phyloP scores from a whole-genome alignment of 495 filamentous ascomycete species.

The Xylaria bambusicola region DNA sequence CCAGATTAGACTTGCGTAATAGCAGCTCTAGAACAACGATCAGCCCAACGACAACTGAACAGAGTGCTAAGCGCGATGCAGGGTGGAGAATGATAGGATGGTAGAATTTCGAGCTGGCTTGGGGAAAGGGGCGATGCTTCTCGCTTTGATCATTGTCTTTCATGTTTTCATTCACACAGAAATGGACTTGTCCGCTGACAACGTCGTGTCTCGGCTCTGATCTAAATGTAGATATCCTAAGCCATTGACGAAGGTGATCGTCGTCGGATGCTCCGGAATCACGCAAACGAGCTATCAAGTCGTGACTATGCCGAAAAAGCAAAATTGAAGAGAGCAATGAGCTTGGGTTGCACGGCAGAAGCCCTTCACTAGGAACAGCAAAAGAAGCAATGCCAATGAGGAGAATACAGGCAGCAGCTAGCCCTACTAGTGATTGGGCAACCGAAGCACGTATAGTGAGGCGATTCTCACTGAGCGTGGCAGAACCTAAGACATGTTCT shows the following conservation, averaged over 20 bases:
- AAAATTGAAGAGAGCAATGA: background rate
- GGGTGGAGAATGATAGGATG: constrained; percentile 3
- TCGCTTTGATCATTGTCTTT: background rate
- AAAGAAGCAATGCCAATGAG: background rate
- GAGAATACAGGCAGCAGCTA: background rate
- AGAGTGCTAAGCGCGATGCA: background rate
- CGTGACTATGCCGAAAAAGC: background rate
- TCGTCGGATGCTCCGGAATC: background rate
- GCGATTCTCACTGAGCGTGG: background rate
- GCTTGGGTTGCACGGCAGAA: background rate
- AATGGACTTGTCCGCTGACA: too few species aligned
- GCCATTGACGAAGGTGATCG: too few species aligned
- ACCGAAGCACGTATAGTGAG: background rate
- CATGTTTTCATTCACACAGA: too few species aligned
- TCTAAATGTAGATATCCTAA: too few species aligned
- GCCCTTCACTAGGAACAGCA: background rate
- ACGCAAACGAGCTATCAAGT: background rate
- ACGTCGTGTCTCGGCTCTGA: too few species aligned
- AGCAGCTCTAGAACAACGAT: background rate
- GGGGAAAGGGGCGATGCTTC: constrained; percentile 12
- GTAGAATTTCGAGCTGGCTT: background rate
- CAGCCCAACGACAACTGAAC: background rate
- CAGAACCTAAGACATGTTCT: background rate
- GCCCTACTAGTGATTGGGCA: background rate
- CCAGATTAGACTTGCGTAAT: background rate